Evolutionary conservation across 495 filamentous ascomycete genomes (phyloP).

Genomic region (Penicillium psychrofluorescens): DNA sequence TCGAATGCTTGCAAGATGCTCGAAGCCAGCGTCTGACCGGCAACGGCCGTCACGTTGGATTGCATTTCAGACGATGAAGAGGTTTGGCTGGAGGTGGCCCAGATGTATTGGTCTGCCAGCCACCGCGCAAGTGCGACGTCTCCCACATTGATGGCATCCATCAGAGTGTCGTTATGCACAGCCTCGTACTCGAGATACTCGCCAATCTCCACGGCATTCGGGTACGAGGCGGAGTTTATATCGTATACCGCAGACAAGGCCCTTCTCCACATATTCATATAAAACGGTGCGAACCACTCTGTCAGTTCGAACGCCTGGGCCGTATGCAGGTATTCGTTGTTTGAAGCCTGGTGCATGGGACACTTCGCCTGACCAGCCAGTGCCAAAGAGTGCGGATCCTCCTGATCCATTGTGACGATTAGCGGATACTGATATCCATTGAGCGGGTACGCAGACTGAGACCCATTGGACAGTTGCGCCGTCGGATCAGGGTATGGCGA

Average conservation of each 20-base stretch:
- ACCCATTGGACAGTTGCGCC: constrained; percentile 52
- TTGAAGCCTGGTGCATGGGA: constrained; percentile 28
- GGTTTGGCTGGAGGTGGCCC: constrained; percentile 54
- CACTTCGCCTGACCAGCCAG: constrained; percentile 56
- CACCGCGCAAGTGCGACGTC: constrained; percentile 51
- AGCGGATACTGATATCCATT: constrained; percentile 68
- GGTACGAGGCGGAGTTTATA: constrained; percentile 39
- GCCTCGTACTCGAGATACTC: constrained; percentile 69
- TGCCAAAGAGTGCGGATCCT: constrained; percentile 49
- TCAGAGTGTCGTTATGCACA: constrained; percentile 62
- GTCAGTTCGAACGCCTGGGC: constrained; percentile 28
- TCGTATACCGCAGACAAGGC: constrained; percentile 24
- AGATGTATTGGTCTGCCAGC: constrained; percentile 62
- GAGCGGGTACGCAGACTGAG: constrained; percentile 49
- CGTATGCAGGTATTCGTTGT: constrained; percentile 30
- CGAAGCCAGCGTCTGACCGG: constrained; percentile 56
- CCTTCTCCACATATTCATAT: constrained; percentile 38
- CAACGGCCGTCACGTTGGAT: constrained; percentile 48
- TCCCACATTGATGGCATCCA: constrained; percentile 40
- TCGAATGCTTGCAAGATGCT: constrained; percentile 52
- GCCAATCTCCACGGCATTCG: constrained; percentile 53
- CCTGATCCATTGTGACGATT: constrained; percentile 42
- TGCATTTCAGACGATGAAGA: constrained; percentile 28
- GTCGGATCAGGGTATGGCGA: constrained; percentile 28
- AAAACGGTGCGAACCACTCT: constrained; percentile 39